Percentiles rank a stretch among this genome's conserved stretches.
phyloP scores from a whole-genome alignment of 257 asterid genomes.

The Sherardia arvensis region DNA sequence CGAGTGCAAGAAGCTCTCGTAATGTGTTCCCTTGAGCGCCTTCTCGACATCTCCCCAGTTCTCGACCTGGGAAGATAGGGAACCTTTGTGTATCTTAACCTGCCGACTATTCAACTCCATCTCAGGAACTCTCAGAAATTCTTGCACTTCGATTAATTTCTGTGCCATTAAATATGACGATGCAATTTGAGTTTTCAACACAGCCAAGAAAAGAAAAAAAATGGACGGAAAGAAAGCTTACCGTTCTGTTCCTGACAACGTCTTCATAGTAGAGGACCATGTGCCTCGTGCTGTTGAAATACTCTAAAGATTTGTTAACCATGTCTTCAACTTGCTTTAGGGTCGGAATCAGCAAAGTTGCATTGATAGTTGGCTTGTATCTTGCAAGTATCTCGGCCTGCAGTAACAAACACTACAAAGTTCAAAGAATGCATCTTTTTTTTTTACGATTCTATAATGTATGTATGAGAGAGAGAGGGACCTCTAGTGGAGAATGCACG shows the following conservation, averaged over 20 bases:
- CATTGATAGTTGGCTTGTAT: conserved; percentile 66
- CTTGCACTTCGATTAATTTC: conserved; percentile 74
- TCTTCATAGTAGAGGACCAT: conserved; percentile 83
- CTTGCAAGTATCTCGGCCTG: conserved; percentile 87
- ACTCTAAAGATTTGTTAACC: conserved; percentile 47
- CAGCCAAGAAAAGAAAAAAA: not conserved
- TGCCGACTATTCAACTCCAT: conserved; percentile 64
- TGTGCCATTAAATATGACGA: conserved; percentile 12
- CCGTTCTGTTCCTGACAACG: conserved; percentile 62
- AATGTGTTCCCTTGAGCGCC: conserved; percentile 65
- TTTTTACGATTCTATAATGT: not conserved
- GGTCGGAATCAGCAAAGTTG: conserved; percentile 48
- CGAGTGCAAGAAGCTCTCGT: conserved; percentile 42
- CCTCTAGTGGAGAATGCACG: conserved; percentile 81
- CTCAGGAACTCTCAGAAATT: conserved; percentile 63
- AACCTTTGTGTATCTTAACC: conserved; percentile 82
- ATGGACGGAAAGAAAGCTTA: conserved; percentile 24
- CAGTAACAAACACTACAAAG: conserved; percentile 6
- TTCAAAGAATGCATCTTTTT: not conserved
- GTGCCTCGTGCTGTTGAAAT: conserved; percentile 73
- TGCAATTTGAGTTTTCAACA: conserved; percentile 1
- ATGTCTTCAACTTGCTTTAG: conserved; percentile 68
- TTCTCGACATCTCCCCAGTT: conserved; percentile 74
- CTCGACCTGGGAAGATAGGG: conserved; percentile 63
- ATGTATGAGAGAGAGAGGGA: conserved; percentile 18